Percentiles rank a stretch among this genome's conserved stretches.
These are phyloP conservation scores for Saccharomycopsis crataegensis DNA, from an alignment of 1,139 yeast genomes.

Conservation along the genomic window DNA sequence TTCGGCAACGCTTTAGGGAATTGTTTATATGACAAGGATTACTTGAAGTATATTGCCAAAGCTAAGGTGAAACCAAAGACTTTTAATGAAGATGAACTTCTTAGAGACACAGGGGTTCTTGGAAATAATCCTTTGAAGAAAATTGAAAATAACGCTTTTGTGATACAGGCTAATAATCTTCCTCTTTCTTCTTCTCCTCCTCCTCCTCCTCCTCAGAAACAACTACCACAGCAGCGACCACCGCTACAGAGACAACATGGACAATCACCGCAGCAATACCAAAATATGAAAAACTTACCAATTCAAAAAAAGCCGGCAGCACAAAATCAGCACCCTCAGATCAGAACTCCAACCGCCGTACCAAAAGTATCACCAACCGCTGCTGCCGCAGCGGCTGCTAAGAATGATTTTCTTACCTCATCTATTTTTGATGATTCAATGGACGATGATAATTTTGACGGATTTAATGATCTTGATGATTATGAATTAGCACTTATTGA, in stretches of 20 bases:
- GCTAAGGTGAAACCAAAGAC: slow-evolving; percentile 35
- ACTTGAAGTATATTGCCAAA: slow-evolving; percentile 38
- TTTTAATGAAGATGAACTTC: slow-evolving; percentile 25
- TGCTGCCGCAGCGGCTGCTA: not conserved
- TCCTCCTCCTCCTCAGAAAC: not conserved
- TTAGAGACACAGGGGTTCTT: slow-evolving; percentile 16
- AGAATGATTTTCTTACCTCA: slow-evolving; percentile 5
- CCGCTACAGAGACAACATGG: slow-evolving; percentile 12
- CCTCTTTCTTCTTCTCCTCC: too few relatives aligned
- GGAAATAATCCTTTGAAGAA: slow-evolving; percentile 5
- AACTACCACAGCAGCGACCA: not conserved
- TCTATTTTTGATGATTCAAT: slow-evolving; percentile 18
- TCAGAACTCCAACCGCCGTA: not conserved
- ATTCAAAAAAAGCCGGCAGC: not conserved
- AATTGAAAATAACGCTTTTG: slow-evolving; percentile 1
- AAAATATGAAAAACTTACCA: not conserved
- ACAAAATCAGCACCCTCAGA: not conserved
- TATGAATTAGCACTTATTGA: slow-evolving; percentile 19
- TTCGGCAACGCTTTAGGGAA: slow-evolving; percentile 79
- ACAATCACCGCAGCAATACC: not conserved
- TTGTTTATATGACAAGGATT: slow-evolving; percentile 67
- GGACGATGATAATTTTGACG: slow-evolving; percentile 15
- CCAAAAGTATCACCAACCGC: not conserved
- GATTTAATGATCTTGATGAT: slow-evolving; percentile 16
- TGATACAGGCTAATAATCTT: not conserved